Evolutionary conservation across 2,329 filamentous ascomycete species (phyloP).

Genomic region (Colletotrichum gloeosporioides): DNA sequence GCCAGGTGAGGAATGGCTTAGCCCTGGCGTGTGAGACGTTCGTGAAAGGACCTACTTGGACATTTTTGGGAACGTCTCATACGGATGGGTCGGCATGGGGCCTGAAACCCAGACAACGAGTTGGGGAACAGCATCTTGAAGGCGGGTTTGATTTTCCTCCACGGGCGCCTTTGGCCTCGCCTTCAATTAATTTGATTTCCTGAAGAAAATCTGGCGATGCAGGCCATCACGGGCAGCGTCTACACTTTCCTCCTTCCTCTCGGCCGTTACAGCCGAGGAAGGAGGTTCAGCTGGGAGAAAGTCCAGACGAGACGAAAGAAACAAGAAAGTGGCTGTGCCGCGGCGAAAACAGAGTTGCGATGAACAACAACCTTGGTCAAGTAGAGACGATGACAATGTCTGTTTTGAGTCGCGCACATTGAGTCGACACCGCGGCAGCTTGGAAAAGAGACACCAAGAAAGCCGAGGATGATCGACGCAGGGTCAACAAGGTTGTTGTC

Average conservation of each 20-base stretch:
- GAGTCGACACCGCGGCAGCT: not conserved
- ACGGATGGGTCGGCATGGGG: constrained; percentile 1
- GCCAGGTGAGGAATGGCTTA: not conserved
- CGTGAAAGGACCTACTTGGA: not conserved
- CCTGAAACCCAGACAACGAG: not conserved
- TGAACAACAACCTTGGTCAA: not conserved
- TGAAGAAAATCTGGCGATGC: not conserved
- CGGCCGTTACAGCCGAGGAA: not conserved
- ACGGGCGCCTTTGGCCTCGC: not conserved
- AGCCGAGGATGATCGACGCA: constrained; percentile 11
- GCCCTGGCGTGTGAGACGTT: not conserved
- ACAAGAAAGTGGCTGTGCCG: not conserved
- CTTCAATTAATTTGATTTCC: not conserved
- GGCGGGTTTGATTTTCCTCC: not conserved
- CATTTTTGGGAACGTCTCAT: not conserved
- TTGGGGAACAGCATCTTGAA: not conserved
- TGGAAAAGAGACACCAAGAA: not conserved
- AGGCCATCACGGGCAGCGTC: not conserved
- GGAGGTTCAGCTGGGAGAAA: not conserved
- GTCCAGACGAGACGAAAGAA: not conserved
- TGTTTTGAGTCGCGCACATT: not conserved
- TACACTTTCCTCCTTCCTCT: not conserved
- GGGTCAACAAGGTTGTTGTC: not conserved
- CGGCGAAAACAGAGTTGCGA: constrained; percentile 6
- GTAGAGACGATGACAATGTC: not conserved